A percentile compares a stretch with the other conserved stretches of the same genome.
phyloP scores from a whole-genome alignment of 2,329 filamentous ascomycete genomes.

The Rhinocladiella similis region DNA sequence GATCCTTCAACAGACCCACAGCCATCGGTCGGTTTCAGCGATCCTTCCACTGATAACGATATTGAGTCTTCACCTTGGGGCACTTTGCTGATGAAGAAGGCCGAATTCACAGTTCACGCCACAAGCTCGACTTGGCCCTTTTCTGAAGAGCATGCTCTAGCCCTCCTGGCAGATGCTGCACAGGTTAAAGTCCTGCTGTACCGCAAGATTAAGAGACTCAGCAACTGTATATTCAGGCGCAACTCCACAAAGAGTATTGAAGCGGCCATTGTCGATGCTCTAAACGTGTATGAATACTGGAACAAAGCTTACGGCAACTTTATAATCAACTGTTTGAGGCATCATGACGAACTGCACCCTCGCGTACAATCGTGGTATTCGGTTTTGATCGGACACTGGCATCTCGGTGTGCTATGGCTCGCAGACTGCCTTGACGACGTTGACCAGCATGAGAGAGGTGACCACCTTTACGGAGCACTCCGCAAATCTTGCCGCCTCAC shows the following conservation, averaged over 20 bases:
- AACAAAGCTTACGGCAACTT: slow-evolving; percentile 53
- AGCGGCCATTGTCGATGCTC: slow-evolving; percentile 48
- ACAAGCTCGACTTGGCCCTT: slow-evolving; percentile 45
- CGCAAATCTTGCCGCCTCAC: slow-evolving; percentile 10
- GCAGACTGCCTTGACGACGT: slow-evolving; percentile 55
- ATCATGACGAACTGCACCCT: slow-evolving; percentile 52
- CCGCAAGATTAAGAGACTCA: slow-evolving; percentile 58
- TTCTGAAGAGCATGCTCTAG: slow-evolving; percentile 51
- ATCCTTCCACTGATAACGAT: neutral
- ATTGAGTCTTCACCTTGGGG: slow-evolving; percentile 7
- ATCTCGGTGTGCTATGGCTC: slow-evolving; percentile 56
- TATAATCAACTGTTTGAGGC: slow-evolving; percentile 52
- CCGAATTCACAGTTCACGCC: slow-evolving; percentile 35
- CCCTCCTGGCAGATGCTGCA: slow-evolving; percentile 53
- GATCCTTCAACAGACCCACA: neutral
- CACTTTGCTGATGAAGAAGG: slow-evolving; percentile 4
- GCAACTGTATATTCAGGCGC: slow-evolving; percentile 47
- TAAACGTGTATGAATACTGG: slow-evolving; percentile 58
- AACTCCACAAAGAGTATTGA: slow-evolving; percentile 45
- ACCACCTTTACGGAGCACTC: slow-evolving; percentile 5
- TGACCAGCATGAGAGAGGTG: slow-evolving; percentile 37
- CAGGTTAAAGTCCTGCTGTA: slow-evolving; percentile 62
- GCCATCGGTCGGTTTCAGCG: neutral
- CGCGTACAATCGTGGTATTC: slow-evolving; percentile 62
- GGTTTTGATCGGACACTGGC: slow-evolving; percentile 58